Conservation (phyloP, 169 alveolate genomes). For the Eimeria sp. region DNA sequence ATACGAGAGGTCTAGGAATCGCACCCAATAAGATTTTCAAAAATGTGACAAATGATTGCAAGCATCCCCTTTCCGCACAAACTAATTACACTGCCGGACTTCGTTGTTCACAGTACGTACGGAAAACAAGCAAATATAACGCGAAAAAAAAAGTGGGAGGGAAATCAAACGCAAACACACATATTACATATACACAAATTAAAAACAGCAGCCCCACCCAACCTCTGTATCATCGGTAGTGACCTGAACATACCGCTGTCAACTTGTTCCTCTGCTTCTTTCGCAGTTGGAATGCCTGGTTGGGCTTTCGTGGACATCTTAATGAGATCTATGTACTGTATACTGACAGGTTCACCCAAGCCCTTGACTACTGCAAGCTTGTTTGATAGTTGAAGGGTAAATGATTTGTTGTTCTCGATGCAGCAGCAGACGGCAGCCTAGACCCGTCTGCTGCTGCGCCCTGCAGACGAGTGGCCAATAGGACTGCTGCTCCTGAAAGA, state of each 20-base stretch:
- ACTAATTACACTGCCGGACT: too few species aligned
- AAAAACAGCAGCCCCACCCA: not conserved
- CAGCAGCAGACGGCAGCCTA: slow-evolving; percentile 43
- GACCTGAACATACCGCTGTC: slow-evolving; percentile 39
- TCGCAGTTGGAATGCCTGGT: slow-evolving; percentile 47
- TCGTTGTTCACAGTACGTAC: too few species aligned
- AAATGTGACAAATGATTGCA: not conserved
- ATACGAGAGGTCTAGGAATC: not conserved
- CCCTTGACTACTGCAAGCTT: not conserved
- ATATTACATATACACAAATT: too few species aligned
- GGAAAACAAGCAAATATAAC: too few species aligned
- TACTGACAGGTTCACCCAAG: not conserved
- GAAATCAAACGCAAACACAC: not conserved
- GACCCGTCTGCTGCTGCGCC: slow-evolving; percentile 69
- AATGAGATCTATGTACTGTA: not conserved
- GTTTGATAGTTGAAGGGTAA: not conserved
- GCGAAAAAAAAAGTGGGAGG: too few species aligned
- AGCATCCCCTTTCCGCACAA: not conserved
- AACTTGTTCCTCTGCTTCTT: slow-evolving; percentile 72
- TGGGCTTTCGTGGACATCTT: slow-evolving; percentile 40
- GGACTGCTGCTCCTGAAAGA: not conserved
- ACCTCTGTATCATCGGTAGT: not conserved
- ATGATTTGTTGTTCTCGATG: not conserved
- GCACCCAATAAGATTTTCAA: too few species aligned
- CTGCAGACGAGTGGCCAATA: slow-evolving; percentile 7